These are phyloP conservation scores for Tilletiaria anomala DNA, from an alignment of 1,284 basidiomycete genomes.

Conservation along the genomic window DNA sequence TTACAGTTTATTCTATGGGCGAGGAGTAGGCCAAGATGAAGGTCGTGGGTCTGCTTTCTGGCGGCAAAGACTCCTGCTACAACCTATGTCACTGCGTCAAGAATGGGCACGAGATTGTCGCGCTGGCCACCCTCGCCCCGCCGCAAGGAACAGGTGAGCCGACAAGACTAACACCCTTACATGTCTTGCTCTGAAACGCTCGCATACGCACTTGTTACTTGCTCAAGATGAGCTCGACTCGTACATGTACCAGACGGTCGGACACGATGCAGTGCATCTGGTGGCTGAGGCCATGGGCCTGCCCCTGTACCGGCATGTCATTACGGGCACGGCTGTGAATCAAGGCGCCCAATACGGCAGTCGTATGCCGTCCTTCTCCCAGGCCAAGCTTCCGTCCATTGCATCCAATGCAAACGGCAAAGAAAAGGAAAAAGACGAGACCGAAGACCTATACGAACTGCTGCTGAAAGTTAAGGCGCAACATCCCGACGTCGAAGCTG, in stretches of 20 bases:
- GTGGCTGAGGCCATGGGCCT: slow-evolving; percentile 72
- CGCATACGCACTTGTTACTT: not conserved
- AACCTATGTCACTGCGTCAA: slow-evolving; percentile 76
- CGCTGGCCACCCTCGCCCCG: slow-evolving; percentile 76
- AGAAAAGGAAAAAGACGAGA: slow-evolving; percentile 64
- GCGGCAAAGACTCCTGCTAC: slow-evolving; percentile 96
- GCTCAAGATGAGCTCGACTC: slow-evolving; percentile 87
- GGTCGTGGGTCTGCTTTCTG: slow-evolving; percentile 85
- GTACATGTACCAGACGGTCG: slow-evolving; percentile 96
- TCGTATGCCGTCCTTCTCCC: too few species aligned
- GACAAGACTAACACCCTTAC: not conserved
- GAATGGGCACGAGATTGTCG: slow-evolving; percentile 76
- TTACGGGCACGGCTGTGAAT: slow-evolving; percentile 66
- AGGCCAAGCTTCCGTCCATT: not conserved
- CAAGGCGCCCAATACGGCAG: slow-evolving; percentile 70
- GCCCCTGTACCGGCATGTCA: slow-evolving; percentile 68
- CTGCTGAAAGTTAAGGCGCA: slow-evolving; percentile 51
- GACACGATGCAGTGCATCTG: slow-evolving; percentile 78
- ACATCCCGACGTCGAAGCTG: slow-evolving; percentile 74
- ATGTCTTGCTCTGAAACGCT: not conserved
- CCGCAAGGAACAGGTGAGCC: slow-evolving; percentile 62
- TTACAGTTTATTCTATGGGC: too few species aligned
- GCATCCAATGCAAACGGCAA: slow-evolving; percentile 6
- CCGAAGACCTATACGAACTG: slow-evolving; percentile 78
- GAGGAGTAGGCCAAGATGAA: slow-evolving; percentile 57